Evolutionary conservation across 495 filamentous ascomycete genomes (phyloP), one percentile per base, ranked within the genome.

Genomic region (Letharia columbiana): DNA sequence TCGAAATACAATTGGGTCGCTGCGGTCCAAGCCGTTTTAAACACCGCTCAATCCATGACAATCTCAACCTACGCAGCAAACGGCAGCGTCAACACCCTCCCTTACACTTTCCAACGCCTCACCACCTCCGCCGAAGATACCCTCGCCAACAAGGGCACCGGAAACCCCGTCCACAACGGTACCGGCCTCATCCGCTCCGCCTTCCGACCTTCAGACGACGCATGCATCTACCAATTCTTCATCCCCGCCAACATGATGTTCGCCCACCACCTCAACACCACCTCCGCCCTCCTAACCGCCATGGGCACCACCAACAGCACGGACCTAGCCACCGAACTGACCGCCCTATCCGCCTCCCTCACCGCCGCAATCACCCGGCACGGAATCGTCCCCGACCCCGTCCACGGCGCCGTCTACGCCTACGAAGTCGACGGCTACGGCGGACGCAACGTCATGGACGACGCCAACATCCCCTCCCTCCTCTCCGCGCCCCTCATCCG

Each of bases 181-280:
- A 87, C 83, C 40, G 83, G 83, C 49, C 78, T 87, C 71, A 81
- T 87, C 6, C 77, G 86, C 13, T 82, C 81, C 35, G 81, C 82
- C 3, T 88, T 88, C 77, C 77, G 85, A 7, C 86, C 86, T 1
- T 84, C 81, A 42, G 86, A 89, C 72, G 86, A 89, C 71, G 66
- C 75, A 18, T 81, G 80, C 4, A 80, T 83, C 61, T 86, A 76
- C 66, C 81, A 84, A 71, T 76, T 85, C 20, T 75, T 86, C 68
- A 79, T 89, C 41, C 86, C 86, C 0, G 79, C 81, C 7, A 89
- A 88, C 67, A 88, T 88, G 86, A 85, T 87, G 80, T 82, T 85
- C 57, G 78, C 83, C 17, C 73, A 76, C 18, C 84, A 84, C 67
- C 79, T 88, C 42, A 77, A 80, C 57, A 76, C 79, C n/a, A 78